Conservation (phyloP, 768 basidiomycete genomes). For the Russula virescens region DNA sequence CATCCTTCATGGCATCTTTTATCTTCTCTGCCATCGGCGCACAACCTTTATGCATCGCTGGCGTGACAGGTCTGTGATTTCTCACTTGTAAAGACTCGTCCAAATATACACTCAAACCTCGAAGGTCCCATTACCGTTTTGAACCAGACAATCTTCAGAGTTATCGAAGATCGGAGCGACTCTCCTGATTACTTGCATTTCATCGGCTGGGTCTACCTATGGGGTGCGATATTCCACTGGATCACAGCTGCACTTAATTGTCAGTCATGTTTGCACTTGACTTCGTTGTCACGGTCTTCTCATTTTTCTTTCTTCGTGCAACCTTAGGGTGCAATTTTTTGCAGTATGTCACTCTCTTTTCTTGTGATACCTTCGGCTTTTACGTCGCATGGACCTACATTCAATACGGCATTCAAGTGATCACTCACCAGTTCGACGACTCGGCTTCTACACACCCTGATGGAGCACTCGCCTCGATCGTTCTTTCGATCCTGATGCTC, state of each 20-base stretch:
- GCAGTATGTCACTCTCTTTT: constrained; percentile 82
- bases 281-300: constrained; percentile 24
- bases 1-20: constrained; percentile 86
- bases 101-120: not conserved
- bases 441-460: constrained; percentile 35
- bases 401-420: constrained; percentile 84
- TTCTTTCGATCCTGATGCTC: constrained; percentile 75
- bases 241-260: constrained; percentile 75
- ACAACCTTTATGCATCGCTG: constrained; percentile 88
- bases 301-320: not conserved
- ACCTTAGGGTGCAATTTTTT: constrained; percentile 74
- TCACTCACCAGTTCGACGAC: constrained; percentile 60
- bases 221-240: constrained; percentile 86
- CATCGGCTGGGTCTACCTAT: constrained; percentile 88
- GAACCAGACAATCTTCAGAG: constrained; percentile 84
- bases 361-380: constrained; percentile 90
- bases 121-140: constrained; percentile 87
- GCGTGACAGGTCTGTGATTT: constrained; percentile 66
- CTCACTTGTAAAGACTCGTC: not conserved
- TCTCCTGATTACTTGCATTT: constrained; percentile 78
- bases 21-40: constrained; percentile 83
- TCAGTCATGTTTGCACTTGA: constrained; percentile 25
- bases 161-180: constrained; percentile 50
- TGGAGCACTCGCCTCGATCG: constrained; percentile 54
- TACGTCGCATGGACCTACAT: constrained; percentile 89